These are phyloP conservation scores for Tylopilus subfusipes DNA, from an alignment of 768 basidiomycete species.

Conservation along the genomic window DNA sequence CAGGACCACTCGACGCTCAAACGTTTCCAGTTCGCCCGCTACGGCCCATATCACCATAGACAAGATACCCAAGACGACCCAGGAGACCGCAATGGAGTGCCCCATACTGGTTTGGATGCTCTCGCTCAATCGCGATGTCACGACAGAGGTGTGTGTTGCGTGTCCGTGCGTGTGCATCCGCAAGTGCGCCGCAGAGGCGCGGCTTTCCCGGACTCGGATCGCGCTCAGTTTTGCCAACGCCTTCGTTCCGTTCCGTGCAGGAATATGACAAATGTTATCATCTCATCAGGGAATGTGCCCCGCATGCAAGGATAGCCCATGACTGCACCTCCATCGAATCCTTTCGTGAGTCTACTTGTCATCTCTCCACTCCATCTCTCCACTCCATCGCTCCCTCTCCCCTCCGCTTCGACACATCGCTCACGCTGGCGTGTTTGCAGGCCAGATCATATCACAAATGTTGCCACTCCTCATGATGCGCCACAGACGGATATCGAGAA, in stretches of 20 bases:
- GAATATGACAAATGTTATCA: constrained; percentile 70
- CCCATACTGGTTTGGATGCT: constrained; percentile 81
- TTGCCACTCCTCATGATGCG: constrained; percentile 83
- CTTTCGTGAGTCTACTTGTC: constrained; percentile 50
- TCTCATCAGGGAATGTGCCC: constrained; percentile 57
- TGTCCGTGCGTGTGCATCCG: neutral
- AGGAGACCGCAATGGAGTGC: constrained; percentile 41
- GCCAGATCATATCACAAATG: constrained; percentile 68
- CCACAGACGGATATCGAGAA: constrained; percentile 71
- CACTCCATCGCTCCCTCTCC: neutral
- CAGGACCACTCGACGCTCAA: too few relatives aligned
- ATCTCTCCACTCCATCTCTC: too few relatives aligned
- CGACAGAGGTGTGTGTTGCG: constrained; percentile 48
- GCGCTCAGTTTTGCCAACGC: neutral
- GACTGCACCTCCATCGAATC: constrained; percentile 58
- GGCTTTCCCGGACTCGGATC: constrained; percentile 3
- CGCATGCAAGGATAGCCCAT: constrained; percentile 51
- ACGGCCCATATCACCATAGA: too few relatives aligned
- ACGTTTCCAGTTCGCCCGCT: neutral
- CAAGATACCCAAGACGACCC: neutral
- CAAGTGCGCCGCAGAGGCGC: constrained; percentile 1
- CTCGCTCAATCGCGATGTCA: constrained; percentile 70
- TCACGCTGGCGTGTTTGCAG: constrained; percentile 34
- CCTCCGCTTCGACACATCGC: neutral
- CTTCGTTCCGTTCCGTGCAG: constrained; percentile 33